Percentiles rank a stretch among this genome's conserved stretches.
Evolutionary conservation across 225 moss, liverwort and hornwort genomes (phyloP).

Genomic region (Pleurozium schreberi): DNA sequence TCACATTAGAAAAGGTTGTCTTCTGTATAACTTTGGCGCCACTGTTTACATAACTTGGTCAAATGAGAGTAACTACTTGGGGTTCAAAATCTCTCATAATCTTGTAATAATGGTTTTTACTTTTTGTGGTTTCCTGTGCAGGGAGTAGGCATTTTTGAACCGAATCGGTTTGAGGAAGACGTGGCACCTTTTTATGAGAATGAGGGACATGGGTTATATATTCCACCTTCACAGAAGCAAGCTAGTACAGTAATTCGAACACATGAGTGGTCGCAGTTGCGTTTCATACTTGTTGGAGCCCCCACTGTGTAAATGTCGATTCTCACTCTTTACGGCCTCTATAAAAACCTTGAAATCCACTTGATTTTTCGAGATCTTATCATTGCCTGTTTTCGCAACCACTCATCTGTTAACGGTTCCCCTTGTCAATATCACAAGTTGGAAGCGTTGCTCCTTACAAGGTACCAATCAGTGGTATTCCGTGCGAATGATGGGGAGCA

Average conservation of each 20-base stretch:
- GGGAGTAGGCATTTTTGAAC: slow-evolving; percentile 58
- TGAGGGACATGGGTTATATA: slow-evolving; percentile 44
- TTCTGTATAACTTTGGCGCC: background rate
- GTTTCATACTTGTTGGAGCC: slow-evolving; percentile 37
- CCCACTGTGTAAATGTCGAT: slow-evolving; percentile 7
- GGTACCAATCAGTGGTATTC: background rate
- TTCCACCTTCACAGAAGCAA: slow-evolving; percentile 26
- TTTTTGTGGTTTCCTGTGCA: background rate
- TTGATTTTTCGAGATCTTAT: background rate
- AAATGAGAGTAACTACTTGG: background rate
- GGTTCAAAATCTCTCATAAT: background rate
- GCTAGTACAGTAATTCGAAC: slow-evolving; percentile 22
- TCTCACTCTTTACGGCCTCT: background rate
- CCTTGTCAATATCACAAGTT: background rate
- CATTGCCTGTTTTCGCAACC: background rate
- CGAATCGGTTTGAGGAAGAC: slow-evolving; percentile 47
- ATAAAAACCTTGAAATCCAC: background rate
- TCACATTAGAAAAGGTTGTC: background rate
- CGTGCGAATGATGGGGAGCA: background rate
- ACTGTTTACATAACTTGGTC: background rate
- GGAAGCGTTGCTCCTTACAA: background rate
- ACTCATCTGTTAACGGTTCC: background rate
- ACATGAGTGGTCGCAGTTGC: slow-evolving; percentile 49
- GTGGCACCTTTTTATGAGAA: slow-evolving; percentile 43
- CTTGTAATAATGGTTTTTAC: background rate